phyloP scores from a whole-genome alignment of 1,284 basidiomycete genomes.

The Pseudozyma hubeiensis region DNA sequence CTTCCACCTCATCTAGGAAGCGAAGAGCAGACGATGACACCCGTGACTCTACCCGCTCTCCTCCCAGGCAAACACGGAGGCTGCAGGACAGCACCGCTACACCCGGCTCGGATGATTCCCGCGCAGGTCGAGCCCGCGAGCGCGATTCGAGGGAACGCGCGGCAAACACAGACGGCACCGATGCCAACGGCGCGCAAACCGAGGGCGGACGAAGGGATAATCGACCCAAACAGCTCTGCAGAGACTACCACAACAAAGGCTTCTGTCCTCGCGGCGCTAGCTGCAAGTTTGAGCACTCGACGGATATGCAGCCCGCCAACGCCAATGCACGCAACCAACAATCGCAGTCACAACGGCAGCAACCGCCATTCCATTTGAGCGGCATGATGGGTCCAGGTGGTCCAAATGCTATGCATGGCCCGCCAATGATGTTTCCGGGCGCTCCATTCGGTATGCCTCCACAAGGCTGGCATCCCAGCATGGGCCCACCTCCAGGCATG shows the following conservation, averaged over 20 bases:
- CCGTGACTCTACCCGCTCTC: slow-evolving; percentile 36
- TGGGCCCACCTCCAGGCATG: slow-evolving; percentile 41
- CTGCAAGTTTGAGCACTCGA: slow-evolving; percentile 86
- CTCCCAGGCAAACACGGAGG: slow-evolving; percentile 42
- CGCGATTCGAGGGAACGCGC: slow-evolving; percentile 36
- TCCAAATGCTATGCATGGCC: slow-evolving; percentile 36
- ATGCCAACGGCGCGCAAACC: slow-evolving; percentile 22
- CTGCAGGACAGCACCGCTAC: slow-evolving; percentile 21
- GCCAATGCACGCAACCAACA: slow-evolving; percentile 25
- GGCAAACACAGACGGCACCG: slow-evolving; percentile 12
- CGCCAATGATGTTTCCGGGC: slow-evolving; percentile 51
- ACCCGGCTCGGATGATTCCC: slow-evolving; percentile 16
- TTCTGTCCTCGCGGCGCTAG: slow-evolving; percentile 89
- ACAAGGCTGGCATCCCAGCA: slow-evolving; percentile 43
- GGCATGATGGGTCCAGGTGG: slow-evolving; percentile 39
- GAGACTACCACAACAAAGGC: slow-evolving; percentile 70
- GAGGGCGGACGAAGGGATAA: slow-evolving; percentile 24
- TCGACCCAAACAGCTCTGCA: slow-evolving; percentile 55
- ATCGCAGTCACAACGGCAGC: slow-evolving; percentile 14
- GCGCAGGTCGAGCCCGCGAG: slow-evolving; percentile 29
- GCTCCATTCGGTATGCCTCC: slow-evolving; percentile 48
- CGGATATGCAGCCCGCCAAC: slow-evolving; percentile 39
- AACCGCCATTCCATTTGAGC: slow-evolving; percentile 36
- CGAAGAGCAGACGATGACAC: slow-evolving; percentile 53
- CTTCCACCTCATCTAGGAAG: slow-evolving; percentile 34